A percentile compares a stretch with the other conserved stretches of the same genome.
Evolutionary conservation across 2,329 filamentous ascomycete species (phyloP).

Genomic region (Ophiocordyceps camponoti-saundersi): DNA sequence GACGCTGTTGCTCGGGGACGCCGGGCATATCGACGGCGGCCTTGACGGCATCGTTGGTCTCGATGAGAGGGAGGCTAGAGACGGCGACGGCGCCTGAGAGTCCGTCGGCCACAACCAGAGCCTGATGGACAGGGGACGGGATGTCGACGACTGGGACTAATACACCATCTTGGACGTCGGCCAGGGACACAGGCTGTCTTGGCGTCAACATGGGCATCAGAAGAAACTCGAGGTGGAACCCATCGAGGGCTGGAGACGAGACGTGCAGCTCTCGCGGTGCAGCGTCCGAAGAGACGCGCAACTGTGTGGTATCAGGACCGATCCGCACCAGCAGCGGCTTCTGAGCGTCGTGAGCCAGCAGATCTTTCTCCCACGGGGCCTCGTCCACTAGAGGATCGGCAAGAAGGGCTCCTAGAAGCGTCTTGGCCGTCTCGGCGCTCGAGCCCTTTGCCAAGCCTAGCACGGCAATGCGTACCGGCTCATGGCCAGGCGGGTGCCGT

Average conservation of each 20-base stretch:
- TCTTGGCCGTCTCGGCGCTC: constrained; percentile 33
- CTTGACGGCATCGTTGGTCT: constrained; percentile 24
- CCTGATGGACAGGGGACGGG: constrained; percentile 68
- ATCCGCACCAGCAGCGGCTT: constrained; percentile 49
- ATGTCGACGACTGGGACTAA: constrained; percentile 60
- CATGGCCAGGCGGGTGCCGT: constrained; percentile 35
- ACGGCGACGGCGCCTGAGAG: constrained; percentile 47
- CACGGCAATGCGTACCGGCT: constrained; percentile 42
- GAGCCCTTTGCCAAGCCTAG: constrained; percentile 25
- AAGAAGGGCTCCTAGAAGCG: constrained; percentile 50
- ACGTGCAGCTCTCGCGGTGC: constrained; percentile 42
- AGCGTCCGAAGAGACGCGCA: constrained; percentile 13
- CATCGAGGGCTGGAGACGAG: constrained; percentile 44
- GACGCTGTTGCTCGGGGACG: constrained; percentile 17
- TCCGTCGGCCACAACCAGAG: constrained; percentile 57
- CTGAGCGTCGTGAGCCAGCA: constrained; percentile 32
- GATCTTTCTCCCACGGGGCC: constrained; percentile 48
- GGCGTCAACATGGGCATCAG: constrained; percentile 32
- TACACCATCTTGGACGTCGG: constrained; percentile 42
- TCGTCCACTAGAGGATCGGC: constrained; percentile 50
- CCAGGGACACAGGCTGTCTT: constrained; percentile 10
- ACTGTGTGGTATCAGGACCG: constrained; percentile 11
- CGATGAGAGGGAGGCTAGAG: constrained; percentile 22
- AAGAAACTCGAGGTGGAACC: constrained; percentile 47
- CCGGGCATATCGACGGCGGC: constrained; percentile 41